Evolutionary conservation across 2,329 filamentous ascomycete genomes (phyloP).

Genomic region (Exutisphaerella laricina): DNA sequence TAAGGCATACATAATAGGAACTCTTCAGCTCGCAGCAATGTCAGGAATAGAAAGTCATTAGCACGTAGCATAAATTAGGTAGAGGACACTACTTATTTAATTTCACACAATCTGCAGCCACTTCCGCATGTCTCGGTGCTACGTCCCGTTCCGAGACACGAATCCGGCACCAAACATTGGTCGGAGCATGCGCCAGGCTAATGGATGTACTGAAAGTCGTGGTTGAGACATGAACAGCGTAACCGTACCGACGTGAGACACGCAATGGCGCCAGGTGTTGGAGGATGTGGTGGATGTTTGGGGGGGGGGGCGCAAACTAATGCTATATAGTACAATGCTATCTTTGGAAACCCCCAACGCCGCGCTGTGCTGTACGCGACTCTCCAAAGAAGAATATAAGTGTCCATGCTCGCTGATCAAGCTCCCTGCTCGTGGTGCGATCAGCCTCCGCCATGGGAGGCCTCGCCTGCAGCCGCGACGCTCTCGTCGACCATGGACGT

Average conservation of each 20-base stretch:
- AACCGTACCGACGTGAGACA: not conserved
- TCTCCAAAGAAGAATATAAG: no score
- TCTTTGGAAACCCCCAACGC: no score
- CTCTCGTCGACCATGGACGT: constrained; percentile 11
- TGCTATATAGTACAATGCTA: not conserved
- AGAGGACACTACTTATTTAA: no score
- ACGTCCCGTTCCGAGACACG: not conserved
- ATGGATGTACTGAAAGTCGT: not conserved
- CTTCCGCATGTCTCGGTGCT: not conserved
- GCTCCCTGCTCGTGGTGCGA: no score
- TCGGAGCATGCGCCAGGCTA: not conserved
- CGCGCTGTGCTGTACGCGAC: no score
- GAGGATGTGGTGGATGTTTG: not conserved
- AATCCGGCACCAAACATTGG: not conserved
- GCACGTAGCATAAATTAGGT: no score
- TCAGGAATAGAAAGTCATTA: no score
- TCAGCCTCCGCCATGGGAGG: constrained; percentile 17
- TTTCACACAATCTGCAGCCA: not conserved
- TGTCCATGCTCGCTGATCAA: no score
- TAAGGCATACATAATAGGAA: no score
- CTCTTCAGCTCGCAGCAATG: no score
- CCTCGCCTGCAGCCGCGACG: constrained; percentile 14
- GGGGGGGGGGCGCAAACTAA: not conserved
- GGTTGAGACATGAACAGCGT: constrained; percentile 2
- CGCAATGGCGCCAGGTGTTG: not conserved